Base-by-base conservation (phyloP, 1,284 basidiomycete species). In the Pyrrhoderma lamaoense region DNA sequence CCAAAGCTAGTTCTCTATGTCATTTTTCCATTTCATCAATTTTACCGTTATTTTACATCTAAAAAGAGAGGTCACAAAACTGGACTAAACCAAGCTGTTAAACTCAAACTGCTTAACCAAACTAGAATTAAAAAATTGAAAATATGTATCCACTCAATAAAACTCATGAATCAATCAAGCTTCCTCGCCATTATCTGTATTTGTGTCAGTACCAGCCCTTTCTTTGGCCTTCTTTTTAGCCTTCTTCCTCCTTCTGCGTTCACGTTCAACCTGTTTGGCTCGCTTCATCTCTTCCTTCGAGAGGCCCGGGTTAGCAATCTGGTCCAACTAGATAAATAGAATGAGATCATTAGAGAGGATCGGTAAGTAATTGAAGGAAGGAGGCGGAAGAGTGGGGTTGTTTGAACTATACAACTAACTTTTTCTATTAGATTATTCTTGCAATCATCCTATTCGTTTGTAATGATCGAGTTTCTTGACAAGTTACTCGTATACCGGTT, bases 391-490 rank as follows among this genome's bases (percentile, higher is more conserved):
- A n/a, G n/a, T n/a, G n/a, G n/a, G n/a, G n/a, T n/a, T n/a, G n/a
- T n/a, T n/a, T n/a, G 11, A 31, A 31, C 27, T 5, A 31, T 5
- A 31, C 56, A 53, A 72, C 74, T 65, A 62, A 79, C 87, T 81
- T 85, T 89, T 66, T 86, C 77, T 43, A 84, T 57, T 45, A 90
- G 61, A 53, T 74, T 67, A 56, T 74, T 76, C 88, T 72, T n/a
- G 88, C 87, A 44, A 83, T 61, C 61, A 74, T 77, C 59, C 87
- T 70, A 61, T 90, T 90, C 57, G 77, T 72, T 31, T 74, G 67
- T 42, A 89, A 67, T 2, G 87, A 89, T 39, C 87, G 82, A 3
- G 87, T 88, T 62, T 86, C 80, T 64, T 90, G 87, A 62, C 87
- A 90, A 1, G 75, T 67, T 11, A 90, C 84, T 42, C 87, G 80